These are phyloP conservation scores for Colletotrichum trifolii DNA, from an alignment of 2,329 filamentous ascomycete genomes.

Conservation along the genomic window DNA sequence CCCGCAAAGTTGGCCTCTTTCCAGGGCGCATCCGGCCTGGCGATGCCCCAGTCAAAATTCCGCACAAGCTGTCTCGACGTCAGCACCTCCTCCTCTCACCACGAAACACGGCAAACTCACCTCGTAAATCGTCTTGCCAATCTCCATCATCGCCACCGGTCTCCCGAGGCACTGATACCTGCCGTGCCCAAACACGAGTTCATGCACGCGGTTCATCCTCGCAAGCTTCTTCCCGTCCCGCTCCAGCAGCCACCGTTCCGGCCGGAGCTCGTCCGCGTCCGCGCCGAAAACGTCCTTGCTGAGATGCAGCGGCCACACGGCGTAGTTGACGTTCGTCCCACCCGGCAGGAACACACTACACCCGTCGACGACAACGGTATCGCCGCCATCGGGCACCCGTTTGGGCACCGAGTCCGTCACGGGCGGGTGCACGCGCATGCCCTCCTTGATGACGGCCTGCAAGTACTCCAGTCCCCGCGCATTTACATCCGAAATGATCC, in stretches of 20 bases:
- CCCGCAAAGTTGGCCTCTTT: constrained; percentile 32
- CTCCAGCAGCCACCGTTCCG: constrained; percentile 68
- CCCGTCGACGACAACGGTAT: constrained; percentile 41
- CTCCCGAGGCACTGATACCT: constrained; percentile 58
- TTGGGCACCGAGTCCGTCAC: constrained; percentile 49
- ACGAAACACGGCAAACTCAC: constrained; percentile 46
- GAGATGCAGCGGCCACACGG: constrained; percentile 56
- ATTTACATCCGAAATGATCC: constrained; percentile 53
- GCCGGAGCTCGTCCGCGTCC: constrained; percentile 65
- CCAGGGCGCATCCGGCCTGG: constrained; percentile 34
- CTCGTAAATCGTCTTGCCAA: constrained; percentile 60
- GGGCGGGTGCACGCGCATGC: constrained; percentile 66
- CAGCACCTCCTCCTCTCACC: not conserved
- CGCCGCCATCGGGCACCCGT: constrained; percentile 48
- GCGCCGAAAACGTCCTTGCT: constrained; percentile 66
- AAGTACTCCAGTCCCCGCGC: constrained; percentile 63
- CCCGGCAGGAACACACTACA: constrained; percentile 43
- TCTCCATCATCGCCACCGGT: constrained; percentile 59
- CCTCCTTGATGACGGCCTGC: constrained; percentile 67
- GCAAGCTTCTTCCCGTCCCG: constrained; percentile 44
- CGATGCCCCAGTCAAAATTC: constrained; percentile 37
- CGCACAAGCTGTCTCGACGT: constrained; percentile 26
- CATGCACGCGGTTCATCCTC: constrained; percentile 50
- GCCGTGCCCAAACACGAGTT: constrained; percentile 58
- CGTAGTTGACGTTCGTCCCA: constrained; percentile 37